phyloP scores from a whole-genome alignment of 441 rosid species.

The Aquilaria agallochum region DNA sequence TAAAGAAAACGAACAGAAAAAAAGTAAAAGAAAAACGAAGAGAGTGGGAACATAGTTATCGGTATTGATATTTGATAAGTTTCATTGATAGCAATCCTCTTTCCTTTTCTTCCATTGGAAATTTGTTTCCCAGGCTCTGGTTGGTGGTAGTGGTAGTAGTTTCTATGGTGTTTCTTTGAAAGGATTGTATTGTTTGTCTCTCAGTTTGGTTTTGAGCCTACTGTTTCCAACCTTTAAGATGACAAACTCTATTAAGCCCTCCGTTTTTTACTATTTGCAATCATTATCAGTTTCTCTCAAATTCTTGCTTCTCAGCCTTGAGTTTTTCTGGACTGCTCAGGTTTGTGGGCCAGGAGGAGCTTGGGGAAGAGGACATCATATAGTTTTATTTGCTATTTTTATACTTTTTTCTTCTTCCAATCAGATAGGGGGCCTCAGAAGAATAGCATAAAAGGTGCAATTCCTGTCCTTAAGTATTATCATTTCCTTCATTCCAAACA shows the following conservation, averaged over 20 bases:
- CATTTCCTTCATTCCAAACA: neutral
- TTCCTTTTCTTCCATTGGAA: conserved; percentile 16
- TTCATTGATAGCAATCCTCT: conserved; percentile 28
- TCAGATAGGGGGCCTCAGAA: conserved; percentile 24
- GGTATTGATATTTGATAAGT: conserved; percentile 21
- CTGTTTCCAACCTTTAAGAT: conserved; percentile 17
- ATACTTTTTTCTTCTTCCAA: conserved; percentile 7
- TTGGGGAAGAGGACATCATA: conserved; percentile 24
- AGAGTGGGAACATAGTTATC: neutral
- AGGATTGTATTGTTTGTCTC: conserved; percentile 55
- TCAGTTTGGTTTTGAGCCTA: conserved; percentile 48
- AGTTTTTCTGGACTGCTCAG: conserved; percentile 38
- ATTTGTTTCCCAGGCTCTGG: conserved; percentile 32
- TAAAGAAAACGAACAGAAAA: conserved; percentile 24
- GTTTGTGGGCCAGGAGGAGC: conserved; percentile 48
- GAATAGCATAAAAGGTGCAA: conserved; percentile 65
- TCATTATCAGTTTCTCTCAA: conserved; percentile 27
- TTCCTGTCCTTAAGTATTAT: conserved; percentile 9
- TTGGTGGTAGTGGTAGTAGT: conserved; percentile 94
- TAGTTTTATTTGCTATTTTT: neutral
- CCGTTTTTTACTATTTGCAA: conserved; percentile 18
- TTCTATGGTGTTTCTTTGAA: conserved; percentile 86
- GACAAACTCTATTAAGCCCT: conserved; percentile 18
- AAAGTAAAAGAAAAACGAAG: conserved; percentile 15
- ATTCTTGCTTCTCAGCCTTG: conserved; percentile 28